Evolutionary conservation across 768 basidiomycete species (phyloP), one percentile per base, ranked within the genome.

Genomic region (Tricholoma saponaceum): DNA sequence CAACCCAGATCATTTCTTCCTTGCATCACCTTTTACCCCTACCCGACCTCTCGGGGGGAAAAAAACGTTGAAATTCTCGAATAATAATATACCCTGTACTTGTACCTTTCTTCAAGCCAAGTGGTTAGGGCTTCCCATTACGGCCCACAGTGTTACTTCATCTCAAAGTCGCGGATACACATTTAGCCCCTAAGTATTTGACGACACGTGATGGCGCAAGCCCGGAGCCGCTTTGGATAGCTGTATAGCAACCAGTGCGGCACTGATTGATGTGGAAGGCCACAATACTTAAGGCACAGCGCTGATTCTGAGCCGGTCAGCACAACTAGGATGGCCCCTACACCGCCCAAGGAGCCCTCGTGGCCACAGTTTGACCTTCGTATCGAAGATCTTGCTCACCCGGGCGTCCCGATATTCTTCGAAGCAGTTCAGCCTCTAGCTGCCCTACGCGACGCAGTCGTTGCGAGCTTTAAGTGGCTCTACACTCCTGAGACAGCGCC

Each of bases 381-480:
- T 18, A 71, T 88, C 32, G 82, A 87, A 13, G 83, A 87, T 63
- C 71, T 89, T 30, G 67, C 71, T 0, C 85, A 87, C 68, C 73
- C 80, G 22, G 88, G 87, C 10, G 79, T 80, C 6, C 61, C 70
- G 25, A 66, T 86, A 44, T 88, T 89, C 73, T 71, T 88, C 51
- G 64, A 73, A 39, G 71, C 74, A 59, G 77, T 86, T 51, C 67
- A 80, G 12, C 77, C 81, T 18, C 71, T 65, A 61, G 71, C 57
- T 54, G 60, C 75, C 53, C 61, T 80, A 63, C 69, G 73, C 61
- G 56, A 78, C 64, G 68, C 88, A 65, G 60, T 82, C 62, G 51
- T 78, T 67, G 82, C 83, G 52, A 78, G 81, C 69, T 77, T 78
- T 64, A 67, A 66, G 47, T 76, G 72, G 71, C 67, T 81, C 7